These are phyloP conservation scores for Seiridium unicorne DNA, from an alignment of 2,329 filamentous ascomycete genomes.

Conservation along the genomic window DNA sequence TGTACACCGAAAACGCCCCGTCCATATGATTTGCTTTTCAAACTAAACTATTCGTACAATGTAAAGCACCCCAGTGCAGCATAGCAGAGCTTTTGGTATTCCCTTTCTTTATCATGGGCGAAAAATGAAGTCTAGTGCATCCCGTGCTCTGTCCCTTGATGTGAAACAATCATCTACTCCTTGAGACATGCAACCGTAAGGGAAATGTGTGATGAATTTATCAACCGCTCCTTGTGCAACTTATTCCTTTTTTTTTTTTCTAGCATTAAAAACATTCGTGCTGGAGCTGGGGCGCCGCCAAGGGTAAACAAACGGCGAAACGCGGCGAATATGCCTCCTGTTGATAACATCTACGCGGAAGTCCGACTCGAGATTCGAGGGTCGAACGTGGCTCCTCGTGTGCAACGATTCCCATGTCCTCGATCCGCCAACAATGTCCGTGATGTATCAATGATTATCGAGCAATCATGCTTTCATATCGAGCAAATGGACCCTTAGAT, in stretches of 20 bases:
- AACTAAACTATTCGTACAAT: slow-evolving; percentile 24
- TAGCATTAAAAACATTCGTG: neutral
- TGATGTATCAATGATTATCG: neutral
- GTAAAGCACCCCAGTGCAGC: slow-evolving; percentile 13
- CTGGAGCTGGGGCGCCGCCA: no score
- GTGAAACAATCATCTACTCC: slow-evolving; percentile 6
- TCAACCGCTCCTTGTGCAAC: no score
- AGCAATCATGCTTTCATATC: neutral
- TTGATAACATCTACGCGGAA: no score
- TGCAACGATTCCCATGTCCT: no score
- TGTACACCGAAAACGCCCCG: neutral
- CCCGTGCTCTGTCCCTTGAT: slow-evolving; percentile 8
- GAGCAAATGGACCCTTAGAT: neutral
- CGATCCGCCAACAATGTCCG: neutral
- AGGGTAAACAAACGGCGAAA: no score
- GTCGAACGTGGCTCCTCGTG: no score
- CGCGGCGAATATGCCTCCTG: no score
- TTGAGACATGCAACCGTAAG: slow-evolving; percentile 4
- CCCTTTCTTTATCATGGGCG: slow-evolving; percentile 9
- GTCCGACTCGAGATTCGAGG: no score
- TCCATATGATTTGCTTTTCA: slow-evolving; percentile 12
- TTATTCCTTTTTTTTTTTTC: neutral
- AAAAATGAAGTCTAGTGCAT: slow-evolving; percentile 12
- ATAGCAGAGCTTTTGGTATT: slow-evolving; percentile 18
- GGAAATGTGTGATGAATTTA: neutral